Percentiles rank a stretch among this genome's conserved stretches.
These are phyloP conservation scores for Prunus salicina DNA, from an alignment of 306 rosid species.

Conservation along the genomic window DNA sequence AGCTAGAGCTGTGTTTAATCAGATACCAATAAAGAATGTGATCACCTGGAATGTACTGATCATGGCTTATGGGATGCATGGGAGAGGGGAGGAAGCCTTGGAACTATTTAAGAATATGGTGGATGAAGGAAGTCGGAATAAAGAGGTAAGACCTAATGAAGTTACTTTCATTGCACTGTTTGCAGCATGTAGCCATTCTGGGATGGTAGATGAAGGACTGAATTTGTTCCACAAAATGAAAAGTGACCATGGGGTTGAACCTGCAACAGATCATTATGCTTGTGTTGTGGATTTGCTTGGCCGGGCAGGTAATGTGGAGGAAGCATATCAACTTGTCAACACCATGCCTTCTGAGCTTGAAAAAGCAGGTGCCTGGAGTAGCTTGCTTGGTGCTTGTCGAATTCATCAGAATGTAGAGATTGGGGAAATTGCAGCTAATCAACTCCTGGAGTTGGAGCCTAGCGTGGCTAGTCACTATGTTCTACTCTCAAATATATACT, in stretches of 20 bases:
- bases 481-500: constrained; percentile 70
- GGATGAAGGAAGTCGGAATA: constrained; percentile 35
- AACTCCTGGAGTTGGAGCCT: constrained; percentile 69
- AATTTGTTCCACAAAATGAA: constrained; percentile 61
- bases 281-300: constrained; percentile 92
- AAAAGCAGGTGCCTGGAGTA: constrained; percentile 79
- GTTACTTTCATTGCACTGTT: constrained; percentile 64
- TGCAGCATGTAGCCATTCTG: constrained; percentile 74
- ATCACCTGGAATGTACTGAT: constrained; percentile 86
- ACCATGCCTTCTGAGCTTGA: constrained; percentile 57
- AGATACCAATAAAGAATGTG: constrained; percentile 59
- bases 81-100: constrained; percentile 67
- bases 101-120: constrained; percentile 57
- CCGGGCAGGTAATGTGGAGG: constrained; percentile 69
- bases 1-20: constrained; percentile 58
- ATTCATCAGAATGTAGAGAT: constrained; percentile 59
- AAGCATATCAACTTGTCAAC: constrained; percentile 56
- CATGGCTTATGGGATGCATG: constrained; percentile 93
- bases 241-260: constrained; percentile 55
- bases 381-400: constrained; percentile 82
- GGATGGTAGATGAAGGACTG: constrained; percentile 59
- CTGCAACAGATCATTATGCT: constrained; percentile 73
- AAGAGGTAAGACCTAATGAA: constrained; percentile 47
- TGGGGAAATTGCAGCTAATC: constrained; percentile 69
- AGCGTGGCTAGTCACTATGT: constrained; percentile 84